Evolutionary conservation across 495 filamentous ascomycete species (phyloP), one percentile per base, ranked within the genome.

Genomic region (Neurospora sp.): DNA sequence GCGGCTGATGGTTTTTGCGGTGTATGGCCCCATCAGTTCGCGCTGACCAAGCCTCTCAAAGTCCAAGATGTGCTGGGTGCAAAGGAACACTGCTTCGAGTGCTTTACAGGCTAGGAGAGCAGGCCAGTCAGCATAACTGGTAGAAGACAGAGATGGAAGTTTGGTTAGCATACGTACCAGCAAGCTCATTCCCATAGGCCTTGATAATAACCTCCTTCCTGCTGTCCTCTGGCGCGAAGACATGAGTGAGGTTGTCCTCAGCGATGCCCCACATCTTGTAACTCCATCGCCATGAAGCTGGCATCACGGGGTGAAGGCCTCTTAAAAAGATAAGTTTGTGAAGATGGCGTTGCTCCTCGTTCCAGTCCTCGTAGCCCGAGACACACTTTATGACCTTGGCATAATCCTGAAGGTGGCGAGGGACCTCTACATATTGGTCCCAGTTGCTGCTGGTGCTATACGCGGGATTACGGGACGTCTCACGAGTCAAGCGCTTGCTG

Each of bases 241-340:
- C 74, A 36, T 79, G 71, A 69, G 77, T 72, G 2, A 80, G 73
- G 10, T 79, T 69, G 2, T 71, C 75, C 38, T 78, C 76, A 1
- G 74, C 75, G 59, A 81, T 38, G 0, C 79, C 79, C 79, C 79
- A 81, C 76, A 79, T 80, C 74, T 69, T 77, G 74, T 77, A 78
- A 66, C 72, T 72, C 40, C 77, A 34, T 59, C 74, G 69, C 80
- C 79, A 80, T 38, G 71, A 75, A 9, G 80, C 78, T n/a, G 79
- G 79, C 34, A 81, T 72, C 75, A 81, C 75, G 8, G 80, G 80
- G 43, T 80, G 79, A 10, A 74, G 70, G 7, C 80, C 80, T 69
- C 78, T 77, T 74, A 81, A 73, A 69, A 74, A 79, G 37, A 78
- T 72, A 31, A 81, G 73, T 66, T 76, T 76, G 70, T 81, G 79